Evolutionary conservation across 1,284 basidiomycete genomes (phyloP), one percentile per base, ranked within the genome.

Genomic region (Paramarasmius palmivorus): DNA sequence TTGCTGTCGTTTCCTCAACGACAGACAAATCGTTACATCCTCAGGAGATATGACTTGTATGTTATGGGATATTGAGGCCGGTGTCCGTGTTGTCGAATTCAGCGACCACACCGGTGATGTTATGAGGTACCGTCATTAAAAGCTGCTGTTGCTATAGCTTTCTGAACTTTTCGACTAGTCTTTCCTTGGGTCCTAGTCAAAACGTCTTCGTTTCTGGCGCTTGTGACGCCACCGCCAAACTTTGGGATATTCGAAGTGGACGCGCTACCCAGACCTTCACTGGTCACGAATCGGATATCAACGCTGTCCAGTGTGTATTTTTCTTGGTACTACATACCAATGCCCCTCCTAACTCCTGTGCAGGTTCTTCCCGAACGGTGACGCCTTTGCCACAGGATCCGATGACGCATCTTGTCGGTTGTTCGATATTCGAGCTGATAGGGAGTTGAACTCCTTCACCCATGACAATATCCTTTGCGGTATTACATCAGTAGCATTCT

Each of bases 1-100:
- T 64, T 98, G 96, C 80, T 98, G 96, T 75, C 88, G 96, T 39
- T 99, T 99, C 79, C 87, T 98, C 77, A 98, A 93, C 68, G 97
- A 99, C 75, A 83, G 95, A 56, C 95, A 99, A 79, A 98, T 99
- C 65, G 87, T 99, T 57, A 99, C 96, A 26, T 90, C 87, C 60
- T 98, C 95, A 17, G 96, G 96, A 57, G 96, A 99, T 73, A 99
- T 98, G 95, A 97, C 95, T 38, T 98, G 97, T 71, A 98, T 99
- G 94, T 82, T 98, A 37, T 99, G 97, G 96, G 96, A 99, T 73
- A 93, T 99, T 60, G 95, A 98, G 71, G 93, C 93, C 25, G 97
- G 96, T 60, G 93, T 95, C 2, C 82, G 95, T 57, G 91, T 95
- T 14, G 89, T 94, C 63, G 96, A 98, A 74, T 99, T 99, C 73